Evolutionary conservation across 2,329 filamentous ascomycete species (phyloP).

Genomic region (Fonsecaea nubica): DNA sequence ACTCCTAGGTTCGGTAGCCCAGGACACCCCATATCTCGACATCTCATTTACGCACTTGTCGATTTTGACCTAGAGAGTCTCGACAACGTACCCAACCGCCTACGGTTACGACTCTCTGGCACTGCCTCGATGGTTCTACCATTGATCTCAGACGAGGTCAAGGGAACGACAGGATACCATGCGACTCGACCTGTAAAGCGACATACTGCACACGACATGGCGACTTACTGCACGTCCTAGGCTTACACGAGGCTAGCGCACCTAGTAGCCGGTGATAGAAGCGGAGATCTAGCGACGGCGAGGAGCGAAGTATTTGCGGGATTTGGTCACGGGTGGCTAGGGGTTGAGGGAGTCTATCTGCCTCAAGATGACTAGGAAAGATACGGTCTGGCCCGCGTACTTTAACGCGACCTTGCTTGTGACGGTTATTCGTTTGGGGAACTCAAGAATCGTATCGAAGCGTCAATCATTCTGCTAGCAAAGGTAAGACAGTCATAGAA

Average conservation of each 20-base stretch:
- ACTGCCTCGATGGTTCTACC: neutral
- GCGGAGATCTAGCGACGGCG: neutral
- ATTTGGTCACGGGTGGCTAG: neutral
- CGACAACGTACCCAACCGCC: neutral
- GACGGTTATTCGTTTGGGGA: neutral
- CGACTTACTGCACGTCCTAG: no score
- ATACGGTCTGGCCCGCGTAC: constrained; percentile 9
- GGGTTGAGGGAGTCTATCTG: neutral
- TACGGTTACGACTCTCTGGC: no score
- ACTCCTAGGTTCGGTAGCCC: neutral
- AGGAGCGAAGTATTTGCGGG: neutral
- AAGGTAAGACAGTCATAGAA: neutral
- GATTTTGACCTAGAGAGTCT: neutral
- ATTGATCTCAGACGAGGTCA: neutral
- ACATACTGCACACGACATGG: no score
- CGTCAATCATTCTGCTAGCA: neutral
- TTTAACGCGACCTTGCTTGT: constrained; percentile 8
- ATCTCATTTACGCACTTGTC: neutral
- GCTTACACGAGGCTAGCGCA: neutral
- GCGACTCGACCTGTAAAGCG: neutral
- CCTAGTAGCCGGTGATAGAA: neutral
- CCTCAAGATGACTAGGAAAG: constrained; percentile 6
- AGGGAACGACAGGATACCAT: neutral
- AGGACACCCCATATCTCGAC: neutral
- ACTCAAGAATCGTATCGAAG: neutral